Evolutionary conservation across 345 rosid species (phyloP).

Genomic region (Acer yangbiense): DNA sequence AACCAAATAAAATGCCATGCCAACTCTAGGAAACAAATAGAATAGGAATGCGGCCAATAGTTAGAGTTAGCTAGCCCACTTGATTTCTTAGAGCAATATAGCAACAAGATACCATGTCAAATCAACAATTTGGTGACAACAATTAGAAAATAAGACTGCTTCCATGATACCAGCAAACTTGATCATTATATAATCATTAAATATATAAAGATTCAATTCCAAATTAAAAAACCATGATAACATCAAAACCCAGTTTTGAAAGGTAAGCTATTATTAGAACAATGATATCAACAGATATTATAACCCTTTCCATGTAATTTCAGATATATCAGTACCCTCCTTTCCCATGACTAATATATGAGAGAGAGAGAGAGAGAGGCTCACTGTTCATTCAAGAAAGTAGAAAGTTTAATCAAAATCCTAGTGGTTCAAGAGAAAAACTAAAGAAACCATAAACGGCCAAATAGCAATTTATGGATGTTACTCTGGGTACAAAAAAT

Average conservation of each 20-base stretch:
- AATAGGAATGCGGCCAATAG: neutral
- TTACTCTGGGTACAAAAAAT: neutral
- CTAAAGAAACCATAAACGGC: neutral
- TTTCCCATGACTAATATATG: neutral
- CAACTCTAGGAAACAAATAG: neutral
- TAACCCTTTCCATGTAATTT: neutral
- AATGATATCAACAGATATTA: neutral
- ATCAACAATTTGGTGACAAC: neutral
- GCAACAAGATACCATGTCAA: neutral
- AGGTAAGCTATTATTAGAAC: neutral
- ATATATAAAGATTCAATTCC: neutral
- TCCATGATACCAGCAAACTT: neutral
- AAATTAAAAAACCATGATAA: neutral
- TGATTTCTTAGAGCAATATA: neutral
- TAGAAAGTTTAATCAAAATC: neutral
- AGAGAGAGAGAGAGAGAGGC: neutral
- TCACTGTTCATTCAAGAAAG: neutral
- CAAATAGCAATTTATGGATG: neutral
- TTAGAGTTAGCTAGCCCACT: neutral
- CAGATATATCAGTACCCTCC: neutral
- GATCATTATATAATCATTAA: neutral
- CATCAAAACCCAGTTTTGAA: neutral
- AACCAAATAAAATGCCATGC: neutral
- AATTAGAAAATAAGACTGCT: neutral
- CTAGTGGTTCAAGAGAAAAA: conserved; percentile 7